A percentile compares a stretch with the other conserved stretches of the same genome.
phyloP scores from a whole-genome alignment of 495 filamentous ascomycete species.

The Tuber umbilicatum region DNA sequence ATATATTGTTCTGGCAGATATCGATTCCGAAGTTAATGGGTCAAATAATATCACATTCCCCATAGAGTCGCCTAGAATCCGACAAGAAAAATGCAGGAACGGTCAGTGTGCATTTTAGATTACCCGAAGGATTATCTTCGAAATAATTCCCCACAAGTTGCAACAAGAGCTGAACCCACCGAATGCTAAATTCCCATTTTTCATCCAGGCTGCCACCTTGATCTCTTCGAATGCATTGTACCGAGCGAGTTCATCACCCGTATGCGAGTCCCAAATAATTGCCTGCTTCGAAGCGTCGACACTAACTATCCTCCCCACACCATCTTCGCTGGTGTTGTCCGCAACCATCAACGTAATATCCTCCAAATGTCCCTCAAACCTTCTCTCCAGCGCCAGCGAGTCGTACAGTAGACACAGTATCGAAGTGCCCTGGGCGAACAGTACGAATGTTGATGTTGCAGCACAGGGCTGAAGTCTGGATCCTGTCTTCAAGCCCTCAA shows the following conservation, averaged over 20 bases:
- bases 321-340: constrained; percentile 86
- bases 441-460: constrained; percentile 34
- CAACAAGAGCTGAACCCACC: constrained; percentile 50
- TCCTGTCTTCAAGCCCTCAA: constrained; percentile 20
- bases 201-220: constrained; percentile 86
- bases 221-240: constrained; percentile 87
- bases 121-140: constrained; percentile 5
- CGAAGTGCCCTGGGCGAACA: constrained; percentile 40
- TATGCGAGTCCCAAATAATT: constrained; percentile 95
- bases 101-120: constrained; percentile 30
- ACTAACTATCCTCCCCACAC: constrained; percentile 81
- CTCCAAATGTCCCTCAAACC: constrained; percentile 77
- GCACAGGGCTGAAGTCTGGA: constrained; percentile 33
- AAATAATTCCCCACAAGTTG: constrained; percentile 10
- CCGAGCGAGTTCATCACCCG: constrained; percentile 79
- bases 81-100: constrained; percentile 9
- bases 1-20: constrained; percentile 85
- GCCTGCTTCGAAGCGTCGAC: constrained; percentile 87
- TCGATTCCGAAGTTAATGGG: constrained; percentile 84
- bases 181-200: constrained; percentile 94
- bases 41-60: constrained; percentile 95
- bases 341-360: constrained; percentile 75
- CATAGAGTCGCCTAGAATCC: constrained; percentile 30
- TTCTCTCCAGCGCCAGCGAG: constrained; percentile 78
- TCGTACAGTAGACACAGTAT: constrained; percentile 62